Base-by-base conservation (phyloP, 2,329 filamentous ascomycete species). In the Hirsutella rhossiliensis region DNA sequence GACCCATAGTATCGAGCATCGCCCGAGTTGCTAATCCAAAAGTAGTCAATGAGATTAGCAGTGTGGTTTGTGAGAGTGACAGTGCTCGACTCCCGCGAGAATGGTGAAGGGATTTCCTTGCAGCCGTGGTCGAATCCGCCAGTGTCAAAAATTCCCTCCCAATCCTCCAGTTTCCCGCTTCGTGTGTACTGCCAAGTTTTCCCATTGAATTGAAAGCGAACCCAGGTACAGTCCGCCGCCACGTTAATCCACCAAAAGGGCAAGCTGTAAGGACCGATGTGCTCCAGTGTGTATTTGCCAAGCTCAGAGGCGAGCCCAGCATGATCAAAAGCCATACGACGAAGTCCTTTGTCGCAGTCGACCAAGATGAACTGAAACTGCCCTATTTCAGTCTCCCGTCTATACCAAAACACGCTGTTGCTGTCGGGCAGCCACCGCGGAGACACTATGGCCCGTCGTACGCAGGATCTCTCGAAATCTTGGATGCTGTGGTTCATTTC, bases 51-150 rank as follows among this genome's bases (percentile, higher is more conserved):
- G 11, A 42, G 40, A 5, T 40, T 44, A 2, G 46, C 45, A 2
- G 52, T 57, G 0, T 48, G 50, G 38, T 59, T 59, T 40, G 55
- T 42, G n/a, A 59, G 53, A 11, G 49, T 51, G 18, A 57, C 41
- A 0, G 47, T 47, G 17, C 51, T 47, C 3, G 23, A 30, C 18
- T 39, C 32, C 32, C 48, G 29, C 38, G 27, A 9, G 44, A 48
- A 30, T 13, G 40, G 40, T 15, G 56, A 59, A 23, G 49, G 44
- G 2, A 47, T 39, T 45, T 58, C 55, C 32, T 52, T 44, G 41
- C 12, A 52, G 30, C 19, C 48, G 13, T 3, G 43, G 18, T 41
- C 40, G 20, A 41, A 43, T 19, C 18, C 32, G 15, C 41, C 32
- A 48, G 15, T 13, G 41, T 17, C 40, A 29, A 55, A 50, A 8